Conservation (phyloP, 441 rosid genomes). For the Raphanus hybrid region DNA sequence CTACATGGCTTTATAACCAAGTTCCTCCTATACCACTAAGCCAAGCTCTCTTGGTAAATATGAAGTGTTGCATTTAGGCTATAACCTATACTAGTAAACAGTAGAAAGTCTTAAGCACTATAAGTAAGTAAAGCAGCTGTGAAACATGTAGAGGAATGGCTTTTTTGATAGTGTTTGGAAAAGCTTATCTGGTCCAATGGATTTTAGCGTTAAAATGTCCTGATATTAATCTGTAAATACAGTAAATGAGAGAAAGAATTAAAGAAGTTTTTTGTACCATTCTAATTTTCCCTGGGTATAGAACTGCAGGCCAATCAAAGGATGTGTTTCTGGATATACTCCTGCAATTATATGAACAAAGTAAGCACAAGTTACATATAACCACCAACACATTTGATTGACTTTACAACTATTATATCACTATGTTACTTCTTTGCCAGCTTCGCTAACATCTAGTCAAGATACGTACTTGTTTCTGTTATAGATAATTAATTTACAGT, state of each 20-base stretch:
- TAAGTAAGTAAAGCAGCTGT: too few species aligned
- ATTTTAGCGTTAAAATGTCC: too few species aligned
- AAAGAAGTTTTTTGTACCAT: conserved; percentile 53
- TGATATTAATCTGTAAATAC: background rate
- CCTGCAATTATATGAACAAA: conserved; percentile 51
- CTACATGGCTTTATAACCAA: conserved; percentile 3
- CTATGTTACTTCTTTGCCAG: background rate
- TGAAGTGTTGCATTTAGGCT: conserved; percentile 1
- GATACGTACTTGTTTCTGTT: background rate
- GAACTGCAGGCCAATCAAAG: conserved; percentile 83
- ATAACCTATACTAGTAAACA: background rate
- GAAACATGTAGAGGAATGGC: too few species aligned
- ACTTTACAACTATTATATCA: background rate
- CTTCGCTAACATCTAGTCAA: background rate
- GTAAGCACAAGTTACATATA: conserved; percentile 9
- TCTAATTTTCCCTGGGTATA: conserved; percentile 90
- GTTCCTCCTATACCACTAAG: conserved; percentile 5
- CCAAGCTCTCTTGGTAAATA: background rate
- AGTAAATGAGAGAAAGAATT: background rate
- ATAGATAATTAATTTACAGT: background rate
- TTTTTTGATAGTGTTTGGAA: too few species aligned
- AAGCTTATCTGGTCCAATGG: too few species aligned
- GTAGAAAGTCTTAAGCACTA: too few species aligned
- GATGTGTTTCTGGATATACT: conserved; percentile 78
- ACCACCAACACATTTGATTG: conserved; percentile 15